Evolutionary conservation across 768 basidiomycete genomes (phyloP).

Genomic region (Arthromyces matolae): DNA sequence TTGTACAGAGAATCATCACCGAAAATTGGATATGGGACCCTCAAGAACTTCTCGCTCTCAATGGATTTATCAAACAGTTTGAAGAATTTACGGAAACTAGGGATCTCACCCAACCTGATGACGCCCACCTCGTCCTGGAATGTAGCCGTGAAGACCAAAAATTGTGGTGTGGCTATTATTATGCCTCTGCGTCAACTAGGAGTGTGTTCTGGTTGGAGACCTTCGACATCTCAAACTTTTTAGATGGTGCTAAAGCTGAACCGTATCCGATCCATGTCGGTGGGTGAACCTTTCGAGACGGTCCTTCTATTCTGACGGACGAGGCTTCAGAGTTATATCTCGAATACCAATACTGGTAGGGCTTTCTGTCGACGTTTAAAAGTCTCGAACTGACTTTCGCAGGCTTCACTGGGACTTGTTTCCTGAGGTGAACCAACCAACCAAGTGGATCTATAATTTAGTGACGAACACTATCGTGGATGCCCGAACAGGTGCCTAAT

Average conservation of each 20-base stretch:
- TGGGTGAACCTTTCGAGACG: background rate
- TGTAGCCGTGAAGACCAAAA: background rate
- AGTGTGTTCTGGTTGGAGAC: constrained; percentile 4
- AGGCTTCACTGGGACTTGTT: constrained; percentile 6
- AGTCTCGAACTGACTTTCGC: background rate
- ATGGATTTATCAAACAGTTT: constrained; percentile 1
- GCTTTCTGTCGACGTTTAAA: too few species aligned
- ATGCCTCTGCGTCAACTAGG: background rate
- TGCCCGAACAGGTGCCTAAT: constrained; percentile 5
- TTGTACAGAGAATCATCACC: constrained; percentile 6
- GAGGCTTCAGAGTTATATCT: constrained; percentile 9
- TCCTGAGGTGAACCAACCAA: background rate
- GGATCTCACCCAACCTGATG: background rate
- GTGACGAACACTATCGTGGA: background rate
- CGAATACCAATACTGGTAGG: constrained; percentile 7
- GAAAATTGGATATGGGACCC: constrained; percentile 9
- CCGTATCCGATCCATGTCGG: background rate
- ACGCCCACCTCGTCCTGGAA: constrained; percentile 8
- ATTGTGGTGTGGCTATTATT: constrained; percentile 7
- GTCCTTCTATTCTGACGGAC: background rate
- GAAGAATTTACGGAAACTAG: background rate
- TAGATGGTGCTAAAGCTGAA: too few species aligned
- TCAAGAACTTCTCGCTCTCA: background rate
- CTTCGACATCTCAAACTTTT: too few species aligned
- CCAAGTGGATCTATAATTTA: background rate